Conservation (phyloP, 2,329 filamentous ascomycete species). For the Beauveria sp. region DNA sequence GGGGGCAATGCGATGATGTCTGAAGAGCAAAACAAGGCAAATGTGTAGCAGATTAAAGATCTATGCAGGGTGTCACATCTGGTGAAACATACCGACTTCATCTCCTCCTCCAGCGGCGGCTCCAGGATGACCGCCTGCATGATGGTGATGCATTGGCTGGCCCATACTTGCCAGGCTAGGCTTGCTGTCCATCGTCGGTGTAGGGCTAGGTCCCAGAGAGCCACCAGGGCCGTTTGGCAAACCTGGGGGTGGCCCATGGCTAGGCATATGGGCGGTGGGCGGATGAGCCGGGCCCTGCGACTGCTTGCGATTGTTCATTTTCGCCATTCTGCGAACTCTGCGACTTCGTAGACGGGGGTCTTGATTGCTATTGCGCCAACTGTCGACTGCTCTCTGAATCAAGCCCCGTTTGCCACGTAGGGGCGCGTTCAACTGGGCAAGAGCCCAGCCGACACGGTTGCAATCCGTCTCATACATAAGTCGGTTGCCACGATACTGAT, state of each 20-base stretch:
- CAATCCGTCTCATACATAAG: constrained; percentile 97
- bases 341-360: constrained; percentile 85
- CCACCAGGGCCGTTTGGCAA: constrained; percentile 55
- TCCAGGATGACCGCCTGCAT: constrained; percentile 22
- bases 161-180: constrained; percentile 61
- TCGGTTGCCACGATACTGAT: constrained; percentile 92
- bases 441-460: constrained; percentile 98
- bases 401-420: constrained; percentile 88
- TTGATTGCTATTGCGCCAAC: constrained; percentile 98
- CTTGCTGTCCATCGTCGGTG: constrained; percentile 50
- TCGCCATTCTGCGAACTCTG: constrained; percentile 89
- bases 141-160: constrained; percentile 62
- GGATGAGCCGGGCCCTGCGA: constrained; percentile 54
- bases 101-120: constrained; percentile 58
- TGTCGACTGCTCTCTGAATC: constrained; percentile 95
- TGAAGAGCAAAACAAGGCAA: constrained; percentile 14
- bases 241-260: constrained; percentile 56
- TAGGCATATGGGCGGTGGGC: constrained; percentile 55
- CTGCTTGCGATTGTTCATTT: constrained; percentile 78
- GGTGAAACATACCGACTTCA: constrained; percentile 97
- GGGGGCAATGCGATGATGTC: constrained; percentile 11
- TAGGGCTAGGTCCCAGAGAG: constrained; percentile 51
- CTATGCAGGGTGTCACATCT: constrained; percentile 59
- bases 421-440: constrained; percentile 86
- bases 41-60: constrained; percentile 31